These are phyloP conservation scores for Exophiala bonariae DNA, from an alignment of 2,329 filamentous ascomycete species.

Conservation along the genomic window DNA sequence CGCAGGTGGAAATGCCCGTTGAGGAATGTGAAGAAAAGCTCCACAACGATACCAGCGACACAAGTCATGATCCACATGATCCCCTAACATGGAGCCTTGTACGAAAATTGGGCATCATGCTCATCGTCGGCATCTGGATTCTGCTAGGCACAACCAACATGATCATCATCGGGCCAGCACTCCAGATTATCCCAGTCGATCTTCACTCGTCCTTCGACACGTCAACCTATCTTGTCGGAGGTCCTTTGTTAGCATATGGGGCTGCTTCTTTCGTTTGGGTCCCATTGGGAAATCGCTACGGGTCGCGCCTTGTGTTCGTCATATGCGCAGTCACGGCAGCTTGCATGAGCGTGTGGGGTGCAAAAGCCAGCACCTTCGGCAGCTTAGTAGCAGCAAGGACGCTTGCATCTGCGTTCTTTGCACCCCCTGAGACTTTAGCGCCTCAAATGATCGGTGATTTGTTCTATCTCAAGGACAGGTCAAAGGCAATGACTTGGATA, in stretches of 20 bases:
- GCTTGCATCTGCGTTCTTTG: conserved; percentile 14
- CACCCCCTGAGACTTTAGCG: conserved; percentile 14
- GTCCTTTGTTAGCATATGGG: conserved; percentile 15
- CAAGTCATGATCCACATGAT: conserved; percentile 15
- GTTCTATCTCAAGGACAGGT: conserved; percentile 14
- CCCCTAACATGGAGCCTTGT: conserved; percentile 10
- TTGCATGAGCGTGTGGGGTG: conserved; percentile 31
- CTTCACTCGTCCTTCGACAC: conserved; percentile 15
- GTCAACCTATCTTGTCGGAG: conserved; percentile 17
- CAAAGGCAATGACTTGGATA: conserved; percentile 16
- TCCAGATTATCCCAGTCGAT: conserved; percentile 17
- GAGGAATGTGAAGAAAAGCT: too few species aligned
- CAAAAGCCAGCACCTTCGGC: conserved; percentile 19
- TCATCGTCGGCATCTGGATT: conserved; percentile 17
- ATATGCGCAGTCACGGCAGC: conserved; percentile 30
- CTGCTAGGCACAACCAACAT: conserved; percentile 19
- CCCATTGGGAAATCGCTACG: conserved; percentile 36
- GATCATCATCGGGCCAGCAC: conserved; percentile 22
- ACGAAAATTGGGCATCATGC: conserved; percentile 10
- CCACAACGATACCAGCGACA: too few species aligned
- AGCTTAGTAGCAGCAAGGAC: conserved; percentile 17
- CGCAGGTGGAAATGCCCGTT: too few species aligned
- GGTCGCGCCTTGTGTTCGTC: conserved; percentile 35
- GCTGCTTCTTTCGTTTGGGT: conserved; percentile 26
- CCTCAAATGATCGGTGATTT: conserved; percentile 17